Percentiles rank a stretch among this genome's conserved stretches.
phyloP scores from a whole-genome alignment of 208 protist species.

The Trypanosoma theileri region DNA sequence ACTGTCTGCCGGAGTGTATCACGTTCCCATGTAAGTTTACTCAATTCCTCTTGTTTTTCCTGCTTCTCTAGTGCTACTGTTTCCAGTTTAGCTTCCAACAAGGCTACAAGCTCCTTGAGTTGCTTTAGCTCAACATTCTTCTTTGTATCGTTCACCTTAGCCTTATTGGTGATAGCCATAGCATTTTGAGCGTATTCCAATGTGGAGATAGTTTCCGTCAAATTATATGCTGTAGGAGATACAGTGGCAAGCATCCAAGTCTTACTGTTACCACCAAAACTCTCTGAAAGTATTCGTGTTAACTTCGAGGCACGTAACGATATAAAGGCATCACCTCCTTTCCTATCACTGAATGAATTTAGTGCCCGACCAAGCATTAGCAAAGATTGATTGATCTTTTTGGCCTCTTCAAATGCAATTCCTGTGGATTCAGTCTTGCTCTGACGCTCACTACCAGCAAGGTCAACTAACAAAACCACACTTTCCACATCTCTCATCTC shows the following conservation, averaged over 20 bases:
- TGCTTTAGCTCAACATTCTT: slow-evolving; percentile 71
- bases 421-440: slow-evolving; percentile 79
- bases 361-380: slow-evolving; percentile 86
- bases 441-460: slow-evolving; percentile 76
- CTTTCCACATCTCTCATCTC: slow-evolving; percentile 48
- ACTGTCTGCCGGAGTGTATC: slow-evolving; percentile 45
- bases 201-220: slow-evolving; percentile 78
- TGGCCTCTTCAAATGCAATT: slow-evolving; percentile 82
- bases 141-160: slow-evolving; percentile 56
- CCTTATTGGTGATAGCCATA: slow-evolving; percentile 81
- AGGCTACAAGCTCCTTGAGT: slow-evolving; percentile 50
- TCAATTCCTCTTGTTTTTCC: slow-evolving; percentile 37
- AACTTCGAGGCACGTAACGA: slow-evolving; percentile 89
- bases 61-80: slow-evolving; percentile 29
- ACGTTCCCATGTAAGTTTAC: slow-evolving; percentile 43
- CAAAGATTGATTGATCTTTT: slow-evolving; percentile 89
- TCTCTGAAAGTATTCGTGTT: slow-evolving; percentile 87
- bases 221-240: slow-evolving; percentile 71
- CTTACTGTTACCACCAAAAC: slow-evolving; percentile 91
- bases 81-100: slow-evolving; percentile 55
- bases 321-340: slow-evolving; percentile 60
- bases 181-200: slow-evolving; percentile 84
- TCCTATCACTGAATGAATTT: slow-evolving; percentile 80
- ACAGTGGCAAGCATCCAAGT: slow-evolving; percentile 90
- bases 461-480: slow-evolving; percentile 71